phyloP scores from a whole-genome alignment of 1,284 basidiomycete genomes.

The Phlebopus sp. region DNA sequence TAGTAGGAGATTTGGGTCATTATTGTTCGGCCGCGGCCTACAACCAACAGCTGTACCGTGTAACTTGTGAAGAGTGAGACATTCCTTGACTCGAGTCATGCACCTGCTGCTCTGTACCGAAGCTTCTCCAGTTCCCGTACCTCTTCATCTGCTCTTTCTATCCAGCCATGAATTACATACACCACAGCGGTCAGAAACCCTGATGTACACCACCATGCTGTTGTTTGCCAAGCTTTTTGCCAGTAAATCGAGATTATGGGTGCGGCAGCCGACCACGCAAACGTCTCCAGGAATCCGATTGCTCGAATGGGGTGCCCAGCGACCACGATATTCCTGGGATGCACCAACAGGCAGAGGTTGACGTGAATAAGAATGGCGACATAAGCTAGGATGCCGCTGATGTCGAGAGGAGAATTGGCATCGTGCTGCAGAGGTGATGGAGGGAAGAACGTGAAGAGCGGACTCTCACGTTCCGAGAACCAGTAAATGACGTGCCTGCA shows the following conservation, averaged over 20 bases:
- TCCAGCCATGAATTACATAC: conserved; percentile 43
- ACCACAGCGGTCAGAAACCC: conserved; percentile 40
- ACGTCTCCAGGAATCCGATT: conserved; percentile 42
- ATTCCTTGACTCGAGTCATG: conserved; percentile 31
- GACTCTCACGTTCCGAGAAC: conserved; percentile 40
- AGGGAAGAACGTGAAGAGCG: conserved; percentile 44
- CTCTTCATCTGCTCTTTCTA: conserved; percentile 41
- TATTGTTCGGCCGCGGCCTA: too few species aligned
- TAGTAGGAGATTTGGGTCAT: too few species aligned
- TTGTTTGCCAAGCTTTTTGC: conserved; percentile 47
- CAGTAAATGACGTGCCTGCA: conserved; percentile 43
- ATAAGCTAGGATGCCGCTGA: conserved; percentile 40
- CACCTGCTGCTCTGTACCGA: conserved; percentile 52
- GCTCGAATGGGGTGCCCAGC: conserved; percentile 30
- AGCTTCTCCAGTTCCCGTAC: conserved; percentile 52
- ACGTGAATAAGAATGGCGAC: conserved; percentile 46
- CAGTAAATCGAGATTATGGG: conserved; percentile 47
- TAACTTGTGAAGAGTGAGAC: neutral
- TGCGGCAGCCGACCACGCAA: conserved; percentile 43
- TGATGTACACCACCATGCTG: conserved; percentile 52
- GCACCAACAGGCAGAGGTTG: conserved; percentile 43
- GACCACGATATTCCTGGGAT: conserved; percentile 29
- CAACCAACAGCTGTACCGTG: neutral
- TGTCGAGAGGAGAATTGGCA: conserved; percentile 32
- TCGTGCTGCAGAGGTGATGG: conserved; percentile 9